Evolutionary conservation across 306 rosid genomes (phyloP).

Genomic region (Trichosanthes cucumerina): DNA sequence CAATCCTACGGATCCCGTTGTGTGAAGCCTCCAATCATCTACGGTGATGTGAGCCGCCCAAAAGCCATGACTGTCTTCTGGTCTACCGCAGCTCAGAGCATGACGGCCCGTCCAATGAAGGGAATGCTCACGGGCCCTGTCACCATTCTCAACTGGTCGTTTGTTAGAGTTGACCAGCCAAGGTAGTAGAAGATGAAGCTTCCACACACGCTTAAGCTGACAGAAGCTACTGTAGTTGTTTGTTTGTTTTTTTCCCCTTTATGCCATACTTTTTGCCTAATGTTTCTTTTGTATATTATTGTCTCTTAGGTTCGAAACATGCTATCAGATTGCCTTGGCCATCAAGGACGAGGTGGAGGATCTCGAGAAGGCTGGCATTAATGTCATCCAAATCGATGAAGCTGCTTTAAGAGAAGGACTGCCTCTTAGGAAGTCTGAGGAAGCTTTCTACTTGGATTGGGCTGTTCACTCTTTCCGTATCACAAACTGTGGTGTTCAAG

Average conservation of each 20-base stretch:
- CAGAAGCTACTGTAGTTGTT: neutral
- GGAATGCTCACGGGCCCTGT: conserved; percentile 94
- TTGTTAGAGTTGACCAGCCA: conserved; percentile 79
- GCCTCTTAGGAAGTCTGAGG: conserved; percentile 68
- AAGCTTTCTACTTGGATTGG: conserved; percentile 66
- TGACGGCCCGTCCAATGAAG: conserved; percentile 80
- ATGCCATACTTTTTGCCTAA: neutral
- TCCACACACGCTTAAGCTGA: neutral
- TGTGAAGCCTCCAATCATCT: conserved; percentile 82
- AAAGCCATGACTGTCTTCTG: conserved; percentile 90
- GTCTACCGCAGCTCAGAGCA: conserved; percentile 76
- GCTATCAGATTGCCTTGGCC: conserved; percentile 88
- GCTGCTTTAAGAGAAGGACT: conserved; percentile 88
- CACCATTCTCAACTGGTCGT: conserved; percentile 84
- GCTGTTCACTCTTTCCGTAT: conserved; percentile 87
- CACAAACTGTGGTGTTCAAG: conserved; percentile 57
- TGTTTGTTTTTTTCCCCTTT: neutral
- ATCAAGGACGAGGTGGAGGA: conserved; percentile 87
- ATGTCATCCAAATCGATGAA: conserved; percentile 79
- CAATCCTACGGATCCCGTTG: conserved; percentile 81
- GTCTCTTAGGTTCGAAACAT: conserved; percentile 52
- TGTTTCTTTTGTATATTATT: neutral
- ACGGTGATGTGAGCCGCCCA: conserved; percentile 89
- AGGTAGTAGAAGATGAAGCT: conserved; percentile 27
- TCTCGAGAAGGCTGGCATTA: conserved; percentile 68